Conservation (phyloP, 805 yeast genomes). For the Candida germanica region DNA sequence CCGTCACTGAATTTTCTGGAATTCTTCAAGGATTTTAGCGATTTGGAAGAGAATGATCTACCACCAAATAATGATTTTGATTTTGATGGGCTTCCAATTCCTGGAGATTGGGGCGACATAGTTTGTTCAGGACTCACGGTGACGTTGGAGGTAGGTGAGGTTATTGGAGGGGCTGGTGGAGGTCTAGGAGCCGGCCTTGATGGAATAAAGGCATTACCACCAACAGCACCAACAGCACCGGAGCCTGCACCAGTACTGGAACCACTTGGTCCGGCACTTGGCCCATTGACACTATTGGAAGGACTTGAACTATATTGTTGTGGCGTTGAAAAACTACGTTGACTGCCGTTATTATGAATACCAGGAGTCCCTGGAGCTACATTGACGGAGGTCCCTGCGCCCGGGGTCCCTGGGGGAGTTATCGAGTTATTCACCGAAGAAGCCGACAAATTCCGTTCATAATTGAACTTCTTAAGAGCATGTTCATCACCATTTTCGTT, state of each 20-base stretch:
- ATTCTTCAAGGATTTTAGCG: constrained; percentile 28
- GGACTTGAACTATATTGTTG: constrained; percentile 5
- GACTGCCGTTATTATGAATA: background rate
- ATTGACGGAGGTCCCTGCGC: too few relatives aligned
- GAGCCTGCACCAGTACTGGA: too few relatives aligned
- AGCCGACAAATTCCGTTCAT: constrained; percentile 20
- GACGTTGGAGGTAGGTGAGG: constrained; percentile 3
- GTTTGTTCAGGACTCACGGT: constrained; percentile 11
- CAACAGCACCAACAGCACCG: background rate
- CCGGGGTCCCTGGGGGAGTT: constrained; percentile 30
- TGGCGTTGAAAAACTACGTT: constrained; percentile 1
- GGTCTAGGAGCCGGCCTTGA: constrained; percentile 70
- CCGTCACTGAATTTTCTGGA: constrained; percentile 21
- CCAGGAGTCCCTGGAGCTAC: too few relatives aligned
- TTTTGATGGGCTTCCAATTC: constrained; percentile 10
- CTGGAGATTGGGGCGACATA: constrained; percentile 13
- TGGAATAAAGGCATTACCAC: constrained; percentile 49
- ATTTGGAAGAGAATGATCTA: constrained; percentile 38
- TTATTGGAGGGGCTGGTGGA: constrained; percentile 21
- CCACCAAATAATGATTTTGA: constrained; percentile 19
- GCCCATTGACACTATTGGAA: constrained; percentile 5
- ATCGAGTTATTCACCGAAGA: constrained; percentile 24
- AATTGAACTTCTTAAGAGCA: constrained; percentile 43
- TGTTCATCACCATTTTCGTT: constrained; percentile 42
- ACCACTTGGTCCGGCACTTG: background rate